Evolutionary conservation across 139 green algal genomes (phyloP), one percentile per base, ranked within the genome.

Genomic region (Dunaliella primolecta): DNA sequence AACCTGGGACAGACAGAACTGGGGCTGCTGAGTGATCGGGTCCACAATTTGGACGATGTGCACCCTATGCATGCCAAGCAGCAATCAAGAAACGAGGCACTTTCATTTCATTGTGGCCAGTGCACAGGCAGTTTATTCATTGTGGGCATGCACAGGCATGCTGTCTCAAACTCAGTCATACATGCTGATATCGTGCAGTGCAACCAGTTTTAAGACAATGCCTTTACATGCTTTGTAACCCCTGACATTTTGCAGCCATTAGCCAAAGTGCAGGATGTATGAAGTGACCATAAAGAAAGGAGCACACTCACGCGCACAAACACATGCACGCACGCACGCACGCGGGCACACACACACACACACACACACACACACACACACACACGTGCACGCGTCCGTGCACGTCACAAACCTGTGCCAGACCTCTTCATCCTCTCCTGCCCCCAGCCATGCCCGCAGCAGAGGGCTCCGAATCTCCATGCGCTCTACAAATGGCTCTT

Each of bases 401-500:
- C n/a, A n/a, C 29, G 36, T 29, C 75, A 80, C n/a, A 15, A 7
- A 64, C 29, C 75, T 32, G 75, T 80, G 75, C 75, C 75, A 80
- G 2, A 80, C 11, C 1, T 80, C 75, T 27, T 80, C 75, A 37
- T 33, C 75, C 30, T 80, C 75, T 11, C 29, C 75, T 23, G 33
- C n/a, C 75, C 75, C 75, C 32, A 80, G 33, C 75, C 75, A 80
- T 11, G 30, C 30, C 29, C 75, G 75, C 75, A 80, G 30, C 75
- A 80, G 29, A 33, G n/a, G 32, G 75, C 75, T 80, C 29, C n/a
- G 36, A 30, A 80, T 36, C n/a, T 80, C n/a, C 75, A 80, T 80
- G n/a, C 75, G 75, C 75, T 80, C 75, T n/a, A 27, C n/a, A 33
- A 80, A 80, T 1, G 33, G 7, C 2, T 80, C 75, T 2, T 33